Evolutionary conservation across 306 rosid species (phyloP).

Genomic region (Myrica gale): DNA sequence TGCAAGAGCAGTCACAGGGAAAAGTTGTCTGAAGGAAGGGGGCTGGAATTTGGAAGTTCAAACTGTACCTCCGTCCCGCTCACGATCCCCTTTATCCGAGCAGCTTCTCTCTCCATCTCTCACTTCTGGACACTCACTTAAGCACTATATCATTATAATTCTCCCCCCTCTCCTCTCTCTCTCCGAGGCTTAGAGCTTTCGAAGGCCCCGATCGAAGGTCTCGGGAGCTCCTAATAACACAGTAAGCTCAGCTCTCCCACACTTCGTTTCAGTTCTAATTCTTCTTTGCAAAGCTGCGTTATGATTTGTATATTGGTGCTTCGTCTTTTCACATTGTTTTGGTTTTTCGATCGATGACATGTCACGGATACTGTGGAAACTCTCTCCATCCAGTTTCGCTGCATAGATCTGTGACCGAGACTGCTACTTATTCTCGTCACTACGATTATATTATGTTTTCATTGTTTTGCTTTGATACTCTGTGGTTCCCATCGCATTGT

Average conservation of each 20-base stretch:
- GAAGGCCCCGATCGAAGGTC: slow-evolving; percentile 18
- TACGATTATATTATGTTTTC: neutral
- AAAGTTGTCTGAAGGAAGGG: no score
- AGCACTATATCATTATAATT: no score
- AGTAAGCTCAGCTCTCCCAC: slow-evolving; percentile 35
- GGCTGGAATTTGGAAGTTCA: slow-evolving; percentile 47
- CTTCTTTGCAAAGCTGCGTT: neutral
- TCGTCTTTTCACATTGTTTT: neutral
- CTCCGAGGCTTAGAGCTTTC: slow-evolving; percentile 24
- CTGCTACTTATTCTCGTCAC: neutral
- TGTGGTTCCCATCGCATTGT: neutral
- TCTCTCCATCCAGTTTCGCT: slow-evolving; percentile 22
- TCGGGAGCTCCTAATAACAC: slow-evolving; percentile 41
- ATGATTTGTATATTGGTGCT: slow-evolving; percentile 12
- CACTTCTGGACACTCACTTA: neutral
- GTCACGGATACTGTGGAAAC: slow-evolving; percentile 19
- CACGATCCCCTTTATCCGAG: slow-evolving; percentile 43
- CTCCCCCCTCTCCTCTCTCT: slow-evolving; percentile 12
- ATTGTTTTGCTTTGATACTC: neutral
- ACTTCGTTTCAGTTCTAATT: neutral
- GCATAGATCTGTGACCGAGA: slow-evolving; percentile 34
- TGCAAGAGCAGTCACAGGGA: no score
- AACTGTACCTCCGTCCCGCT: slow-evolving; percentile 69
- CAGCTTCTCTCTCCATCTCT: neutral
- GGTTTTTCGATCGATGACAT: slow-evolving; percentile 17